Conservation (phyloP, 805 yeast genomes). For the Candida arabinofermentans region DNA sequence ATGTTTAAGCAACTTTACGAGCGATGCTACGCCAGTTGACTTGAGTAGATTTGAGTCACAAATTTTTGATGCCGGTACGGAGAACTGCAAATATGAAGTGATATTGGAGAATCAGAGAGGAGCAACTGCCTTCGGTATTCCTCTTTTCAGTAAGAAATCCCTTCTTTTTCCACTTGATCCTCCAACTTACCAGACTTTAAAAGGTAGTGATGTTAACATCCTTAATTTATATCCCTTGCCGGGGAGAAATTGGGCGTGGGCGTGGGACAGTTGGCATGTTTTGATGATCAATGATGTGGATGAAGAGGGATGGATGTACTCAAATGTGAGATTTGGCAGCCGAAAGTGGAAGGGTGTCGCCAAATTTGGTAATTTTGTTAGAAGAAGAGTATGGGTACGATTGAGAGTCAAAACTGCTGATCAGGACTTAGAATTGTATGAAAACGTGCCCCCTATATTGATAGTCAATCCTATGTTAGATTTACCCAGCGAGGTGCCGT, state of each 20-base stretch:
- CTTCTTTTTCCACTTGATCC: constrained; percentile 49
- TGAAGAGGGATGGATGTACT: constrained; percentile 56
- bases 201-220: constrained; percentile 34
- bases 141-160: constrained; percentile 42
- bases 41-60: constrained; percentile 9
- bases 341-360: constrained; percentile 49
- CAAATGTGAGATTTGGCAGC: constrained; percentile 37
- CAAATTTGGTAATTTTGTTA: constrained; percentile 44
- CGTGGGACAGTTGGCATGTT: constrained; percentile 52
- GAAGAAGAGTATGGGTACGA: constrained; percentile 50
- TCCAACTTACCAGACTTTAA: constrained; percentile 41
- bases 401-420: constrained; percentile 26
- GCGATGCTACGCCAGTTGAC: constrained; percentile 7
- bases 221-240: constrained; percentile 41
- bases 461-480: background rate
- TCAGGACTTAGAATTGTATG: background rate
- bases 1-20: constrained; percentile 21
- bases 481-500: no score
- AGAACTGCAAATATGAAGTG: constrained; percentile 32
- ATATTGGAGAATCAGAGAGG: constrained; percentile 56
- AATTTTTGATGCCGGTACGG: constrained; percentile 2
- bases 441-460: constrained; percentile 1
- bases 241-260: constrained; percentile 49
- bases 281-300: constrained; percentile 53
- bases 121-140: constrained; percentile 46